These are phyloP conservation scores for Fusarium subtropicale DNA, from an alignment of 2,329 filamentous ascomycete genomes.

Conservation along the genomic window DNA sequence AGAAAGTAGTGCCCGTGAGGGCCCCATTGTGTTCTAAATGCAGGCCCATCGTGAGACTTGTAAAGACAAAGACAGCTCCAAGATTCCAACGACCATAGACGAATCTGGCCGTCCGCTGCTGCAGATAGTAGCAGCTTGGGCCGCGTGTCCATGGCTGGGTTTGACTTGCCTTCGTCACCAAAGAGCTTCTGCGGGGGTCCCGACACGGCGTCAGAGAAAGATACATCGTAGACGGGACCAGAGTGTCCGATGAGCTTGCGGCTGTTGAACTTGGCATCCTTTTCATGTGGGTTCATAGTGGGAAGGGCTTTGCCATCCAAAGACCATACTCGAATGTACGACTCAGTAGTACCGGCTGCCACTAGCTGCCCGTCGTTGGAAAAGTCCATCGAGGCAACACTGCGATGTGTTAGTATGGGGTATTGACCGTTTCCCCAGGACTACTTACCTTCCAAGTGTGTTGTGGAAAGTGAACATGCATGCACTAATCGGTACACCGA, in stretches of 20 bases:
- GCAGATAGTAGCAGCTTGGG: constrained; percentile 86
- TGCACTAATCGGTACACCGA: constrained; percentile 85
- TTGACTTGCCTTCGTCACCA: constrained; percentile 59
- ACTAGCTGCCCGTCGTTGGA: constrained; percentile 90
- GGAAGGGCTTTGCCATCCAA: constrained; percentile 85
- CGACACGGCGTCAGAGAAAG: constrained; percentile 82
- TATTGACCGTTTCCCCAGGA: neutral
- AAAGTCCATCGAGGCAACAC: constrained; percentile 93
- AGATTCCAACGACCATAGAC: constrained; percentile 91
- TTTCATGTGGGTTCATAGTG: constrained; percentile 70
- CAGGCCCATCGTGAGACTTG: constrained; percentile 89
- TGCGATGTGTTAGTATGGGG: constrained; percentile 51
- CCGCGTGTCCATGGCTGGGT: constrained; percentile 61
- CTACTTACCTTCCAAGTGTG: constrained; percentile 82
- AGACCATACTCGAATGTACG: constrained; percentile 95
- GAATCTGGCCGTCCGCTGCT: constrained; percentile 87
- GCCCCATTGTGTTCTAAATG: constrained; percentile 89
- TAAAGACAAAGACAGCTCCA: constrained; percentile 96
- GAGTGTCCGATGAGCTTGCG: constrained; percentile 88
- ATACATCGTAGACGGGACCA: constrained; percentile 87
- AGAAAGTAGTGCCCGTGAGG: constrained; percentile 97
- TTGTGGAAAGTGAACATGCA: constrained; percentile 99
- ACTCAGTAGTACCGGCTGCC: constrained; percentile 90
- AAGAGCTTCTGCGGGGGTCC: constrained; percentile 62
- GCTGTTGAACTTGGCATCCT: constrained; percentile 70